Evolutionary conservation across 202 grass and related monocot genomes (phyloP).

Genomic region (Carex arenaria): DNA sequence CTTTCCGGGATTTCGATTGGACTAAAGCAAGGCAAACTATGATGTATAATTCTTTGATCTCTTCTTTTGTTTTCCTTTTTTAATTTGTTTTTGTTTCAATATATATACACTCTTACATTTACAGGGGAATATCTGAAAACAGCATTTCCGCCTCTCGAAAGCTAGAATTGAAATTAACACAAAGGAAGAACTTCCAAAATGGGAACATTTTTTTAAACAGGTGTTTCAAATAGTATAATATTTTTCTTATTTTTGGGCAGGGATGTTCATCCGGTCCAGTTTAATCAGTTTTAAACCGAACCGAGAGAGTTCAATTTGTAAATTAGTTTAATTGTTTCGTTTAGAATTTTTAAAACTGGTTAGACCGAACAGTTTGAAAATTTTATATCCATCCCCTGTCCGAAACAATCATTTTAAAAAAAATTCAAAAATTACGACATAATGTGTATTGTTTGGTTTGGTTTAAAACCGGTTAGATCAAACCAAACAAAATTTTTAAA

Average conservation of each 20-base stretch:
- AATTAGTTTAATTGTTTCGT: no score
- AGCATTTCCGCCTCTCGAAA: conserved; percentile 16
- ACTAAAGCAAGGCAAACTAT: neutral
- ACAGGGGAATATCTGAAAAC: conserved; percentile 23
- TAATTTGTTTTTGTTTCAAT: neutral
- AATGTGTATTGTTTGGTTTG: no score
- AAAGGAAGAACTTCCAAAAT: conserved; percentile 19
- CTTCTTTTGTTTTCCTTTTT: neutral
- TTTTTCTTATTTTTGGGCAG: neutral
- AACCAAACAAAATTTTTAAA: no score
- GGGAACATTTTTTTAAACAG: conserved; percentile 26
- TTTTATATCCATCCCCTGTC: no score
- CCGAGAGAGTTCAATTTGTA: no score
- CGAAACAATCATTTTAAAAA: no score
- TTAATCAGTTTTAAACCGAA: no score
- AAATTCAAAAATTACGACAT: no score
- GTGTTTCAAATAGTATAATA: conserved; percentile 5
- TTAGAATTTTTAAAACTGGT: no score
- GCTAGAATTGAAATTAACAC: conserved; percentile 9
- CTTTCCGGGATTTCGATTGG: conserved; percentile 17
- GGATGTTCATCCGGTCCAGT: neutral
- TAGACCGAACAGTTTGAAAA: no score
- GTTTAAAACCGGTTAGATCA: no score
- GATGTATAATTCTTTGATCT: conserved; percentile 7
- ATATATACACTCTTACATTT: conserved; percentile 18